Conservation (phyloP, 164 flowering plant genomes). For the grape (Vitis vinifera) region ASM3070453v1 NC_081810.1:23543001-23543500, state of each 20-base stretch:
- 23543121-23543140: too few relatives aligned
- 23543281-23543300: slow-evolving; percentile 79
- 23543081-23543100: neutral
- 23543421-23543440: slow-evolving; percentile 88
- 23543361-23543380: slow-evolving; percentile 71
- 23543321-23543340: slow-evolving; percentile 74
- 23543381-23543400: slow-evolving; percentile 86
- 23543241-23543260: neutral
- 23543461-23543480: slow-evolving; percentile 72
- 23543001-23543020: neutral
- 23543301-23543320: slow-evolving; percentile 85
- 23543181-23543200: neutral
- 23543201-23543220: neutral
- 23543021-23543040: neutral
- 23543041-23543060: neutral
- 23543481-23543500: slow-evolving; percentile 62
- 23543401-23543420: slow-evolving; percentile 98
- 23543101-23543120: too few relatives aligned
- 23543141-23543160: too few relatives aligned
- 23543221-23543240: neutral
- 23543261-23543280: neutral
- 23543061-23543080: too few relatives aligned
- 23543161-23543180: too few relatives aligned
- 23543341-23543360: slow-evolving; percentile 69
- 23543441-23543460: slow-evolving; percentile 98